Percentiles rank a stretch among this genome's conserved stretches.
Conservation (phyloP, 2,329 filamentous ascomycete species). For the Passalora sequoiae region DNA sequence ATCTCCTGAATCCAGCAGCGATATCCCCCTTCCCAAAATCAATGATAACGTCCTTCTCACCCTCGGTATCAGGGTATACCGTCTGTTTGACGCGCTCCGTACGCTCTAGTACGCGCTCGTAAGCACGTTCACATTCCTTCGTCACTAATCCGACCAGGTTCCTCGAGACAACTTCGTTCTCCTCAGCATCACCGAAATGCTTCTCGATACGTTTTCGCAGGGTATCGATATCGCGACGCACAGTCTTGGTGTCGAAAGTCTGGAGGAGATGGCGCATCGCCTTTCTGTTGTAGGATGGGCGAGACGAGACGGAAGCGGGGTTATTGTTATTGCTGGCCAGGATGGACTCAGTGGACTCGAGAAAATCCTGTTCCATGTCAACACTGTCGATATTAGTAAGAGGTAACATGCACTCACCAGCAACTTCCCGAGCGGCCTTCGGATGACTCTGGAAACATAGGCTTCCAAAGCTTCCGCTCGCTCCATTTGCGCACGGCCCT, state of each 20-base stretch:
- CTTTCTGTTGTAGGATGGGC: slow-evolving; percentile 74
- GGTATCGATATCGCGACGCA: slow-evolving; percentile 72
- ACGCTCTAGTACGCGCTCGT: slow-evolving; percentile 51
- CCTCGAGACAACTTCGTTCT: slow-evolving; percentile 63
- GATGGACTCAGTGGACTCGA: slow-evolving; percentile 78
- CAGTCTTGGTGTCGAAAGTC: slow-evolving; percentile 71
- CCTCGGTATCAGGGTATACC: slow-evolving; percentile 38
- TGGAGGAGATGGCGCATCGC: slow-evolving; percentile 82
- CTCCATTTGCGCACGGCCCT: slow-evolving; percentile 68
- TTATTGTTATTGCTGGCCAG: slow-evolving; percentile 49
- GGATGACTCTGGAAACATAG: slow-evolving; percentile 83
- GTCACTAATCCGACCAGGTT: slow-evolving; percentile 56
- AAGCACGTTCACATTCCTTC: slow-evolving; percentile 55
- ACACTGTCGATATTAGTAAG: neutral
- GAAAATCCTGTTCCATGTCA: slow-evolving; percentile 57
- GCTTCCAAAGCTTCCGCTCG: slow-evolving; percentile 80
- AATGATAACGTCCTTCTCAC: slow-evolving; percentile 42
- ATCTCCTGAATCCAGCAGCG: slow-evolving; percentile 30
- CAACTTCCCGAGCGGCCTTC: slow-evolving; percentile 81
- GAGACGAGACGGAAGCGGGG: slow-evolving; percentile 61
- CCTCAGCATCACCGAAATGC: slow-evolving; percentile 79
- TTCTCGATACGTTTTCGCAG: slow-evolving; percentile 91
- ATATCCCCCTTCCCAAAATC: slow-evolving; percentile 35
- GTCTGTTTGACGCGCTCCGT: slow-evolving; percentile 38
- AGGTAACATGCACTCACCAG: slow-evolving; percentile 46